These are phyloP conservation scores for Marvania coccoides DNA, from an alignment of 139 green algal species.

Conservation along the genomic window DNA sequence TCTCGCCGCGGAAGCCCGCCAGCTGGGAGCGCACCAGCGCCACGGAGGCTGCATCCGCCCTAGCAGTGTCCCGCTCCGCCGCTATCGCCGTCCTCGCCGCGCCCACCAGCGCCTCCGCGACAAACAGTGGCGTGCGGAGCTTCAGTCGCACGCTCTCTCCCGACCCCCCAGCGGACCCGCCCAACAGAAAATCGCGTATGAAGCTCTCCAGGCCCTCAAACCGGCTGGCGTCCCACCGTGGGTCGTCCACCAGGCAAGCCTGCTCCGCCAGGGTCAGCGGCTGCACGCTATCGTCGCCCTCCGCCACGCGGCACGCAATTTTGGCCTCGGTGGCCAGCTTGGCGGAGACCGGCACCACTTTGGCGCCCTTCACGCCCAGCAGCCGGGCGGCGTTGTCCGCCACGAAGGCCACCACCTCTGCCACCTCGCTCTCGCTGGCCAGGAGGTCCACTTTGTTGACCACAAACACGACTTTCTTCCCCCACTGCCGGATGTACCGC, in stretches of 20 bases:
- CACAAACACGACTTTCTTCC: conserved; percentile 97
- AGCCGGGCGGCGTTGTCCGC: conserved; percentile 53
- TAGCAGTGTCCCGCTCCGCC: conserved; percentile 24
- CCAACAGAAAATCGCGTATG: conserved; percentile 75
- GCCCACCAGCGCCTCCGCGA: conserved; percentile 74
- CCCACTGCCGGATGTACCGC: conserved; percentile 87
- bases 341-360: conserved; percentile 57
- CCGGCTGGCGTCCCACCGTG: conserved; percentile 42
- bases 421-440: conserved; percentile 46
- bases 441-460: conserved; percentile 96
- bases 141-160: conserved; percentile 86
- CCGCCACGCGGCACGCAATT: conserved; percentile 4
- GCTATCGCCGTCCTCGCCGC: conserved; percentile 51
- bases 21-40: conserved; percentile 58
- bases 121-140: conserved; percentile 85
- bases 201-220: conserved; percentile 65
- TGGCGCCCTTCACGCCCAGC: conserved; percentile 46
- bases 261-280: conserved; percentile 25
- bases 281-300: conserved; percentile 33
- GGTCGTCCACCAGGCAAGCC: conserved; percentile 23
- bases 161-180: conserved; percentile 15
- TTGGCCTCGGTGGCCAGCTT: conserved; percentile 57
- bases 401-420: conserved; percentile 72
- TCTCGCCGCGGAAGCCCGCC: conserved; percentile 55
- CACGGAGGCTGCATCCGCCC: conserved; percentile 44